Base-by-base conservation (phyloP, 495 filamentous ascomycete genomes). In the Pseudoneurospora amorphoporcata region DNA sequence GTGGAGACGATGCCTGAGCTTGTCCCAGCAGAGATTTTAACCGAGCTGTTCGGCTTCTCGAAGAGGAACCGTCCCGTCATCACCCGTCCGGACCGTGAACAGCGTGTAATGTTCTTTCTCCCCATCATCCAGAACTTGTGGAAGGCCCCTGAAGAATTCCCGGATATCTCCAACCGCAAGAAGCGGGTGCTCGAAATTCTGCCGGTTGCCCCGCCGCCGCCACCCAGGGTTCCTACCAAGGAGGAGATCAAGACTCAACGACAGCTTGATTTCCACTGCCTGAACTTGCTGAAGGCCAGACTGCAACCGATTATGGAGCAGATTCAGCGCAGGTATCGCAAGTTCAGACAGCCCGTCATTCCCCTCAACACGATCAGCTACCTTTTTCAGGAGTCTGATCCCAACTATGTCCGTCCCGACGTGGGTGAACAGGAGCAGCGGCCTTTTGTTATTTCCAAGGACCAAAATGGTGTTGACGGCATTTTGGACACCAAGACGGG, bases 301-400 rank as follows among this genome's bases (percentile, higher is more conserved):
- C 89, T 99, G 70, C 94, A 97, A 80, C 92, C 92, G 14, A 91
- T 97, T 75, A 97, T 99, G 93, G 95, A 98, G 73, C 91, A 96
- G 81, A 92, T 98, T 72, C 92, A 95, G 75, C 89, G 87, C 72
- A 89, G 87, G 75, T 94, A 95, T 80, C 91, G 91, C 78, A 91
- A 90, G 72, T 98, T 98, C 84, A 87, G 93, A 61, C 87, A 87
- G 38, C 90, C 92, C 4, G 87, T 93, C 40, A 90, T 99, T 76
- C 90, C 92, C 19, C 87, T 92, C 61, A 81, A 81, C 4, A 83
- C 88, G 43, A 92, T 96, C 69, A 82, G 86, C 39, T 96, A 98
- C 77, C 85, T 98, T 8, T 91, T 90, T 75, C 89, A 94, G 45
- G 94, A 98, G 76, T 79, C 89, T 45, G 90, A 97, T 76, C 92